Conservation (phyloP, 192 early-diverging fungal species). For the Backusella mclennaniae region DNA sequence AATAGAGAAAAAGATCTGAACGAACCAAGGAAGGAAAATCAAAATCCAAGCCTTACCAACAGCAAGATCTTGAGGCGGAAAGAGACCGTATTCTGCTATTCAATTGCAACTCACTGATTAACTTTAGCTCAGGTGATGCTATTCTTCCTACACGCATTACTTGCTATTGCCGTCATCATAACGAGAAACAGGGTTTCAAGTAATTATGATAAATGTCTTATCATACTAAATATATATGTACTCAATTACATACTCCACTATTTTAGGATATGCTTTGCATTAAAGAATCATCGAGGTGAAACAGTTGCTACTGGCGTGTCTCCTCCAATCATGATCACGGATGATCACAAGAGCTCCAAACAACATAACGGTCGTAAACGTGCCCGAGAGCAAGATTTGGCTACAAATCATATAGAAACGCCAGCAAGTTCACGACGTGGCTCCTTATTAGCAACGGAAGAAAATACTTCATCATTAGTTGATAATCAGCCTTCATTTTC, state of each 20-base stretch:
- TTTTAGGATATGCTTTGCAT: constrained; percentile 69
- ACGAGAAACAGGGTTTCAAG: constrained; percentile 85
- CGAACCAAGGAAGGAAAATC: constrained; percentile 51
- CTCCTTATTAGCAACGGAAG: background rate
- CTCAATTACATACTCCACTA: background rate
- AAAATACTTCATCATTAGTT: background rate
- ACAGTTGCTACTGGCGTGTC: constrained; percentile 79
- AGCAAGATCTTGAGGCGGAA: constrained; percentile 66
- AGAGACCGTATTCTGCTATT: constrained; percentile 82
- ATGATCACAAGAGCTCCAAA: constrained; percentile 90
- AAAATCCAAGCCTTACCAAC: constrained; percentile 33
- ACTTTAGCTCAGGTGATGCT: constrained; percentile 86
- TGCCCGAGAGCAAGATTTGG: background rate
- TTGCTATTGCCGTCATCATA: constrained; percentile 95
- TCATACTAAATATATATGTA: background rate
- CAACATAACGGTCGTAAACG: constrained; percentile 27
- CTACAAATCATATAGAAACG: background rate
- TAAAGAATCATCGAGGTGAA: constrained; percentile 56
- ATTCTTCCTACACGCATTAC: constrained; percentile 93
- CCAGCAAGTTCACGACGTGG: background rate
- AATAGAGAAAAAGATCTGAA: constrained; percentile 57
- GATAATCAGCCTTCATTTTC: background rate
- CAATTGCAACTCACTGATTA: constrained; percentile 81
- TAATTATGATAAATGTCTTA: background rate
- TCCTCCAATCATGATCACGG: constrained; percentile 94